These are phyloP conservation scores for Wallacemonas rigidus DNA, from an alignment of 208 protist species.

Conservation along the genomic window DNA sequence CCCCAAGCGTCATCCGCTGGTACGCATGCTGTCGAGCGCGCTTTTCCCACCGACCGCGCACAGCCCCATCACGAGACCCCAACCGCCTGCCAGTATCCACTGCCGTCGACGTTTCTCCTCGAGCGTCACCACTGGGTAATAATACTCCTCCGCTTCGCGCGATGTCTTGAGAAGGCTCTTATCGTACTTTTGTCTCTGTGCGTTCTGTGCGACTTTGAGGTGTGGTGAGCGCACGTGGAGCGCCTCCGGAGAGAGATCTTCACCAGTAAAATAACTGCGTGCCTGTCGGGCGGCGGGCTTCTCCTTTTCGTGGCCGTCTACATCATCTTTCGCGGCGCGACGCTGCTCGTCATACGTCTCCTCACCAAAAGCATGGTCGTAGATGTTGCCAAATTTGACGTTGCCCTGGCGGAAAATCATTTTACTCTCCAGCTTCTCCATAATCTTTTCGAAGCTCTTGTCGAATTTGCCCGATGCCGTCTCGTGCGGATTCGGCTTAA, in stretches of 20 bases:
- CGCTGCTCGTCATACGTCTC: conserved; percentile 49
- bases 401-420: conserved; percentile 67
- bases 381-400: conserved; percentile 50
- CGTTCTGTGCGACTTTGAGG: conserved; percentile 70
- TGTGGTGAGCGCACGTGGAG: conserved; percentile 59
- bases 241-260: conserved; percentile 56
- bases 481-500: conserved; percentile 80
- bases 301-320: conserved; percentile 58
- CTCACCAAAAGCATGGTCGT: conserved; percentile 73
- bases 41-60: conserved; percentile 15
- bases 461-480: conserved; percentile 73
- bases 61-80: conserved; percentile 15
- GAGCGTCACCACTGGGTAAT: conserved; percentile 48
- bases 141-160: conserved; percentile 66
- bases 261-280: conserved; percentile 69
- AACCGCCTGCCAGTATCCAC: conserved; percentile 27
- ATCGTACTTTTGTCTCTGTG: conserved; percentile 57
- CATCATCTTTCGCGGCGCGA: conserved; percentile 60
- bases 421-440: conserved; percentile 55
- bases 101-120: conserved; percentile 32
- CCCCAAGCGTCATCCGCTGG: conserved; percentile 20
- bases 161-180: conserved; percentile 70
- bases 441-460: conserved; percentile 82
- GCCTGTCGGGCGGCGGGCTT: conserved; percentile 58
- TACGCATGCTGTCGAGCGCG: conserved; percentile 41